Base-by-base conservation (phyloP, 345 rosid genomes). In the Citrus hindsii region DNA sequence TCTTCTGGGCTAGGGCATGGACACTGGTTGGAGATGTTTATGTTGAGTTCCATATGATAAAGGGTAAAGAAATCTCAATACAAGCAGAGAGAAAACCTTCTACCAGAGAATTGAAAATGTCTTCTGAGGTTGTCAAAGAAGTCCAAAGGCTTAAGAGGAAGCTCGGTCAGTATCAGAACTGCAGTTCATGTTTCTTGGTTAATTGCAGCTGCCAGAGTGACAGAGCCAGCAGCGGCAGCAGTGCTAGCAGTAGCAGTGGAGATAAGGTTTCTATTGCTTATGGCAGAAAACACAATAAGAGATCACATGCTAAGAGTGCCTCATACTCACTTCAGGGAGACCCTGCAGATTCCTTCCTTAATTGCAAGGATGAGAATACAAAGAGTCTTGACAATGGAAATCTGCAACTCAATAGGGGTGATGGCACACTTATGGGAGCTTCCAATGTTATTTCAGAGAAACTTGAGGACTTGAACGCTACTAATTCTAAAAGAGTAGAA, bases 1-100 rank as follows among this genome's bases (percentile, higher is more conserved):
- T 92, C 75, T 95, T 95, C 66, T 95, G 99, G 99, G 91, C 96
- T 40, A 93, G 89, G 85, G 97, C 92, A 19, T 95, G 99, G 99
- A 87, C 86, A 27, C 88, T 95, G 68, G 97, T 92, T 74, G 99
- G 94, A 30, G 99, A 95, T 85, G 88, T 95, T 76, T 87, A 92
- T 77, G 94, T 95, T 66, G 88, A 91, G 87, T 89, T 89, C 79
- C 96, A 92, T 83, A 58, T 85, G 58, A 79, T 87, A 67, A 88
- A 87, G 81, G 92, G 91, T 69, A 85, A 89, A 78, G 94, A 87
- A 78, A 78, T 84, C 62, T 79, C 87, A 42, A 65, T 66, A 73
- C 86, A 80, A 82, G 59, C 84, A 67, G 87, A 86, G 76, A 80
- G 42, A 40, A 88, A 83, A 55, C 75, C 86, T 76, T 82, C 88